These are phyloP conservation scores for Podila clonocystis DNA, from an alignment of 192 early-diverging fungal genomes.

Conservation along the genomic window DNA sequence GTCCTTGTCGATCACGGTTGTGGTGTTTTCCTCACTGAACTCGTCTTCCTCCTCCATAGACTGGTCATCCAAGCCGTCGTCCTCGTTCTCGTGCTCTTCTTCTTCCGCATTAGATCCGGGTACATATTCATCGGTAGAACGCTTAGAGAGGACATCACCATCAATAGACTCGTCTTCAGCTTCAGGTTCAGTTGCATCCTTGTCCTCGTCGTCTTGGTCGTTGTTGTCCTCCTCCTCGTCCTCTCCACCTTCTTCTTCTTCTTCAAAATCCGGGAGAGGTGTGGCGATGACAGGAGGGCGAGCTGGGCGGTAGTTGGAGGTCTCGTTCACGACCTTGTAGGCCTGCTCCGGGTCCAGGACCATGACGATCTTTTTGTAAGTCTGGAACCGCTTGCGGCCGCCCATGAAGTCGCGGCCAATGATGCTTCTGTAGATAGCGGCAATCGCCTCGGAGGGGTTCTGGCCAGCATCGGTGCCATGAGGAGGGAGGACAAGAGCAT, in stretches of 20 bases:
- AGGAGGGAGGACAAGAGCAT: constrained; percentile 48
- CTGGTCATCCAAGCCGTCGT: background rate
- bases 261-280: constrained; percentile 17
- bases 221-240: background rate
- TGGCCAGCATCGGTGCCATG: constrained; percentile 43
- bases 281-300: constrained; percentile 15
- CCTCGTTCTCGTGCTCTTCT: background rate
- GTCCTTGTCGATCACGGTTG: background rate
- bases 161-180: background rate
- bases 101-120: background rate
- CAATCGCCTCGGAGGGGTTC: constrained; percentile 44
- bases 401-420: constrained; percentile 51
- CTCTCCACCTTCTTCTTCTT: background rate
- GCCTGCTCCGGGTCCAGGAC: constrained; percentile 47
- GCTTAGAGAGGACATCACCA: background rate
- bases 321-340: constrained; percentile 41
- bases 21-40: background rate
- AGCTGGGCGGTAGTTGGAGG: constrained; percentile 32
- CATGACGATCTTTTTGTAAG: constrained; percentile 51
- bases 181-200: background rate
- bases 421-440: constrained; percentile 43
- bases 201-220: constrained; percentile 4
- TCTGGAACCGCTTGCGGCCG: constrained; percentile 49
- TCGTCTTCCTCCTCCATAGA: background rate
- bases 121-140: background rate